Percentiles rank a stretch among this genome's conserved stretches.
phyloP scores from a whole-genome alignment of 2,329 filamentous ascomycete species.

The Neofusicoccum umdonicola region DNA sequence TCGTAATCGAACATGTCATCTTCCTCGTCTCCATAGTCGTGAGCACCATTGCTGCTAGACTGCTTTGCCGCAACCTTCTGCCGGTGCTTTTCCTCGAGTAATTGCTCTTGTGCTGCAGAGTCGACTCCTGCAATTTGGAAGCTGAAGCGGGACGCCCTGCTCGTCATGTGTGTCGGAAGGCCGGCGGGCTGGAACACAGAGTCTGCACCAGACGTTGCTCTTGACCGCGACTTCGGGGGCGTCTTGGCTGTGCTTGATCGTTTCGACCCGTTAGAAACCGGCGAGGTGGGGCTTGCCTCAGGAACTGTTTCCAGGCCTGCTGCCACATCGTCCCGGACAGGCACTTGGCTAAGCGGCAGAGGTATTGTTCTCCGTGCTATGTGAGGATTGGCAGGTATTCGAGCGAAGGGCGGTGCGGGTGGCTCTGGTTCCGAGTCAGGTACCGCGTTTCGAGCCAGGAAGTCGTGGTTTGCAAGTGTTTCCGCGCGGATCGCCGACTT shows the following conservation, averaged over 20 bases:
- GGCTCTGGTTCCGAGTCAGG: slow-evolving; percentile 4
- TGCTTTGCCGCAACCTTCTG: slow-evolving; percentile 58
- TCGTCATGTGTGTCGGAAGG: slow-evolving; percentile 49
- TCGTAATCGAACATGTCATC: slow-evolving; percentile 45
- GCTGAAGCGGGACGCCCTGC: slow-evolving; percentile 75
- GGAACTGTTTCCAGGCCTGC: slow-evolving; percentile 9
- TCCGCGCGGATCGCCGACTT: slow-evolving; percentile 47
- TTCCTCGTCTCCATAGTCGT: slow-evolving; percentile 36
- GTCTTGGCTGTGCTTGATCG: slow-evolving; percentile 28
- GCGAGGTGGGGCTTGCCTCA: slow-evolving; percentile 11
- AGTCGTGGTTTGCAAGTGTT: slow-evolving; percentile 47
- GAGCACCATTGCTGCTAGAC: slow-evolving; percentile 20
- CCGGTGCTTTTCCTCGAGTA: slow-evolving; percentile 70
- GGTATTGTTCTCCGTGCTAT: slow-evolving; percentile 29
- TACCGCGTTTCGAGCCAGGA: slow-evolving; percentile 31
- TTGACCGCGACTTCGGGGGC: slow-evolving; percentile 33
- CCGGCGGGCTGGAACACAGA: slow-evolving; percentile 35
- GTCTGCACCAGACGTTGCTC: slow-evolving; percentile 38
- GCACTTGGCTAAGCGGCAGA: slow-evolving; percentile 21
- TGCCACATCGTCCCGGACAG: slow-evolving; percentile 6
- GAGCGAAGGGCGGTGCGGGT: slow-evolving; percentile 7
- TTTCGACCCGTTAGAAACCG: neutral
- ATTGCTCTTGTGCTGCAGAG: slow-evolving; percentile 61
- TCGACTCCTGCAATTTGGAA: slow-evolving; percentile 76
- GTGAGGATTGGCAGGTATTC: neutral